Evolutionary conservation across 2,329 filamentous ascomycete species (phyloP), one percentile per base, ranked within the genome.

Genomic region (Pestalotiopsis fici): DNA sequence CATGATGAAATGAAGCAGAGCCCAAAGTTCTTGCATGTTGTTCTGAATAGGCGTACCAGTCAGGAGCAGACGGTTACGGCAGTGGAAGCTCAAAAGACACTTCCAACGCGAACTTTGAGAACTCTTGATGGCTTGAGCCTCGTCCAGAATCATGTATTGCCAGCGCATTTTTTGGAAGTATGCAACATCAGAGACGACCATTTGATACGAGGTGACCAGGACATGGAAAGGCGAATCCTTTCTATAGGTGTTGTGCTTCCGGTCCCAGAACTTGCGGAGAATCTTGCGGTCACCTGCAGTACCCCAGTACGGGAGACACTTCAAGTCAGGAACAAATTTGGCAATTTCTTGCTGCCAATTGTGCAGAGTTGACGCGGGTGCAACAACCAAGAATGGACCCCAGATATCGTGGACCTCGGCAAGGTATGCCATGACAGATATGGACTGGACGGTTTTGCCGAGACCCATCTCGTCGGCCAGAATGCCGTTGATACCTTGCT

Each of bases 121-220:
- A 69, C 95, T 98, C 85, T 99, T 99, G 89, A 99, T 98, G 72
- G 96, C 96, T 78, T 99, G 96, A 1, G 96, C 96, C 81, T 99
- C 96, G 74, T 99, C 96, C 54, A 99, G 88, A 79, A 99, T 98
- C 96, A 99, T 99, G 84, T 99, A 98, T 82, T 98, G 96, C 96
- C 96, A 99, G 74, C 93, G 93, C 87, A 99, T 96, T 85, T 98
- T 98, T 81, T 98, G 95, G 83, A 99, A 98, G 80, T 99, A 99
- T 68, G 94, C 91, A 1, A 97, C 93, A 78, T 99, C 96, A 28
- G 95, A 93, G 23, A 99, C 96, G 28, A 99, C 96, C 47, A 99
- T 86, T 80, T 99, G 96, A 79, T 99, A 99, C 0, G 95, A 98
- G 0, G 96, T 99, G 60, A 99, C 91, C 64, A 98, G 89, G 64